Base-by-base conservation (phyloP, 208 protist species). In the Wallacemonas sp. region DNA sequence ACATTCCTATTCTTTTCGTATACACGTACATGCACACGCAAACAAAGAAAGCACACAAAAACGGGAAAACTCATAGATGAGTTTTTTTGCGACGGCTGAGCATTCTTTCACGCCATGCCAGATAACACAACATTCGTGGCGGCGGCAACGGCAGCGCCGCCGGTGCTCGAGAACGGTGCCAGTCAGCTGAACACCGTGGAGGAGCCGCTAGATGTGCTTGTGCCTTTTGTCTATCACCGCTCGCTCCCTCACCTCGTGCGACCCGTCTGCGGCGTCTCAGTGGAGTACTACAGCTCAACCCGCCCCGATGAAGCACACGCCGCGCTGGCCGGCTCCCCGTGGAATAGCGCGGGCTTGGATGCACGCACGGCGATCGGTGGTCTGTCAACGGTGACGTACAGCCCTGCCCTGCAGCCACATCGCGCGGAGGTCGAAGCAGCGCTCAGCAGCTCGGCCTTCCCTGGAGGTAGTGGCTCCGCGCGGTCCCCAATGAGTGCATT, bases 171-270 rank as follows among this genome's bases (percentile, higher is more conserved):
- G 24, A 24, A 4, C 17, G 30, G 15, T 6, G 4, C 51, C 6
- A 9, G 28, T 4, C 51, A 24, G 6, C n/a, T 58, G 51, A 14
- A 33, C 24, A 47, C 56, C 15, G 14, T 62, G 17, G 28, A 45
- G 21, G 56, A 9, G 26, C 56, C 56, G 22, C 34, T 62, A n/a
- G 72, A 80, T 51, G 39, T 66, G 47, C 59, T 76, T 41, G 63
- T 78, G 22, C 73, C 66, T 0, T 62, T 36, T 6, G 45, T 70
- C 38, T 78, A 76, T 38, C 70, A 67, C 41, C 59, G 51, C 36
- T 42, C 65, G 38, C 60, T 51, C 14, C 64, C 46, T 33, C 47
- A 54, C 2, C 63, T 54, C 14, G 42, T 49, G 2, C 45, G 60
- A 11, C 44, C 42, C 14, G 41, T 42, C 27, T 49, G 33, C 30